These are phyloP conservation scores for Crepidotus variabilis DNA, from an alignment of 768 basidiomycete species.

Conservation along the genomic window DNA sequence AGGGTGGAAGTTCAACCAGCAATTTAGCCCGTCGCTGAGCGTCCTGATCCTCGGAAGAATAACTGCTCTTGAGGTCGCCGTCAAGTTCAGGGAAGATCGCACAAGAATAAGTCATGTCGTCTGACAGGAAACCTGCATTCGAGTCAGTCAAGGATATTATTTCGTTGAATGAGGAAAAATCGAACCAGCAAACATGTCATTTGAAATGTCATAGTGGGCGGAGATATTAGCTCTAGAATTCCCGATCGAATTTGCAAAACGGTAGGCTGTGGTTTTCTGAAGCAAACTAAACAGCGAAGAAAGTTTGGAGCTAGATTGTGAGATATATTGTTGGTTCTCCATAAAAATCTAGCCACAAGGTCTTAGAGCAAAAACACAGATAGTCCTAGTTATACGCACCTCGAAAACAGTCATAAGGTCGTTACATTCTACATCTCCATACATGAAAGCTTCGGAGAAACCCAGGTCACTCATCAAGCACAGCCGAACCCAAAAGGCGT, in stretches of 20 bases:
- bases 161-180: conserved; percentile 1
- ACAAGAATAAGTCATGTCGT: conserved; percentile 78
- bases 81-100: conserved; percentile 67
- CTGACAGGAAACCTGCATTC: conserved; percentile 47
- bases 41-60: conserved; percentile 7
- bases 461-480: conserved; percentile 64
- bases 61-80: conserved; percentile 36
- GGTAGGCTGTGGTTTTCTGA: conserved; percentile 51
- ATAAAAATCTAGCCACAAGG: conserved; percentile 52
- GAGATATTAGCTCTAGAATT: conserved; percentile 68
- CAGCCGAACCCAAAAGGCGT: conserved; percentile 57
- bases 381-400: conserved; percentile 29
- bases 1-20: conserved; percentile 28
- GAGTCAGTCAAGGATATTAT: conserved; percentile 1
- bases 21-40: background rate
- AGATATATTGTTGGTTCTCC: conserved; percentile 46
- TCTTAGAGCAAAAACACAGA: background rate
- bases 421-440: conserved; percentile 67
- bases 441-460: conserved; percentile 78
- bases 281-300: conserved; percentile 53
- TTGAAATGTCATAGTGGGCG: conserved; percentile 78
- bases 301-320: conserved; percentile 41
- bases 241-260: conserved; percentile 62
- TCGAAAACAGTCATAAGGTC: conserved; percentile 63
- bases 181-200: conserved; percentile 66